Evolutionary conservation across 2,329 filamentous ascomycete species (phyloP), one percentile per base, ranked within the genome.

Genomic region (Aspergillus melleus): DNA sequence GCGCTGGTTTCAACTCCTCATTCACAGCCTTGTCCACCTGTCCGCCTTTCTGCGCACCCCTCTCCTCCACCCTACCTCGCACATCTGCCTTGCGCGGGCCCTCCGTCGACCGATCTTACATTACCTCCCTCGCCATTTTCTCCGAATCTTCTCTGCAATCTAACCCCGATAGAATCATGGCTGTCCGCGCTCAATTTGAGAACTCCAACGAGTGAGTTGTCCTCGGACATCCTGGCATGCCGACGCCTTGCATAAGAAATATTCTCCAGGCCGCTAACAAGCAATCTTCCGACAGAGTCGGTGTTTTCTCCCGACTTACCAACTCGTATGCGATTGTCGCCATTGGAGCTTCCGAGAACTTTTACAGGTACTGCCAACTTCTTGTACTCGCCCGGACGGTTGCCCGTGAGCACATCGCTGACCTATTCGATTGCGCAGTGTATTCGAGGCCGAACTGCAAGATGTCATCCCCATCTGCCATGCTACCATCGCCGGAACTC

Each of bases 371-470:
- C 63, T 78, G 68, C 55, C 29, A 11, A 8, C 26, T 47, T 14
- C 19, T 54, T 39, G 32, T 14, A 4, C 16, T 11, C 29, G 16
- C 24, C 29, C 11, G 20, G 4, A 24, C 36, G n/a, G 11, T 36
- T 22, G 2, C 52, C 22, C 6, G 11, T 16, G 19, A 24, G 29
- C 22, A 47, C 39, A 2, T 11, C 29, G 49, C 51, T 58, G 20
- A 58, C 52, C 46, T 22, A 9, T 6, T 29, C 47, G 11, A 11
- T 12, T 20, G 50, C 20, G 63, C 65, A 92, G 91, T 83, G 87
- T 98, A 76, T 98, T 99, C 81, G 95, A 99, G 84, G 89, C 94
- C 64, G 95, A 99, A 83, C 86, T 99, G 63, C 92, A 96, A 83
- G 95, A 98, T 82, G 88, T 97, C 64, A 94, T 99, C 71, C 95